phyloP scores from a whole-genome alignment of 2,329 filamentous ascomycete genomes.

The Mycosphaerella sp. region DNA sequence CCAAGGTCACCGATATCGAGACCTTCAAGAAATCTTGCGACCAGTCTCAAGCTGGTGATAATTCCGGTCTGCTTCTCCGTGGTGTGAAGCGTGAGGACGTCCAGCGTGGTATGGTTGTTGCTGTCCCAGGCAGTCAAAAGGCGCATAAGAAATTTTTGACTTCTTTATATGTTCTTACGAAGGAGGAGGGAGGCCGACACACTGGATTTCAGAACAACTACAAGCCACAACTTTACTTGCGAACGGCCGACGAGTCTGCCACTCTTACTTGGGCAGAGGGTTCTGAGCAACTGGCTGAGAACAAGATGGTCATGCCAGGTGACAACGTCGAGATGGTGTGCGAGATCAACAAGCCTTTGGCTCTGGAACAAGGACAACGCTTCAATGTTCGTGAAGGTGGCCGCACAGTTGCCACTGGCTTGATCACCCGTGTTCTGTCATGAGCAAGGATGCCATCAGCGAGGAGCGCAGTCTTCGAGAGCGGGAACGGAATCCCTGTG shows the following conservation, averaged over 20 bases:
- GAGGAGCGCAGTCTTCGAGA: not conserved
- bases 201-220: conserved; percentile 96
- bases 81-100: conserved; percentile 95
- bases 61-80: conserved; percentile 93
- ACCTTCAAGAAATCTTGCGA: conserved; percentile 99
- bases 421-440: conserved; percentile 37
- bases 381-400: conserved; percentile 99
- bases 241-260: conserved; percentile 73
- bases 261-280: conserved; percentile 82
- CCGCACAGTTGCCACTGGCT: conserved; percentile 46
- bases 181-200: conserved; percentile 97
- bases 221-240: conserved; percentile 91
- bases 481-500: not conserved
- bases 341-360: conserved; percentile 75
- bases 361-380: conserved; percentile 84
- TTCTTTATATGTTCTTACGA: conserved; percentile 93
- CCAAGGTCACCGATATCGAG: conserved; percentile 99
- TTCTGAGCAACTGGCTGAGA: conserved; percentile 57
- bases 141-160: conserved; percentile 86
- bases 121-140: conserved; percentile 75
- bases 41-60: conserved; percentile 92
- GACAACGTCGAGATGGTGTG: conserved; percentile 99
- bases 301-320: conserved; percentile 91
- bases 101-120: conserved; percentile 88
- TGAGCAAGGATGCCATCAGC: conserved; percentile 18